phyloP scores from a whole-genome alignment of 2,329 filamentous ascomycete genomes.

The Mycosphaerella sp. region DNA sequence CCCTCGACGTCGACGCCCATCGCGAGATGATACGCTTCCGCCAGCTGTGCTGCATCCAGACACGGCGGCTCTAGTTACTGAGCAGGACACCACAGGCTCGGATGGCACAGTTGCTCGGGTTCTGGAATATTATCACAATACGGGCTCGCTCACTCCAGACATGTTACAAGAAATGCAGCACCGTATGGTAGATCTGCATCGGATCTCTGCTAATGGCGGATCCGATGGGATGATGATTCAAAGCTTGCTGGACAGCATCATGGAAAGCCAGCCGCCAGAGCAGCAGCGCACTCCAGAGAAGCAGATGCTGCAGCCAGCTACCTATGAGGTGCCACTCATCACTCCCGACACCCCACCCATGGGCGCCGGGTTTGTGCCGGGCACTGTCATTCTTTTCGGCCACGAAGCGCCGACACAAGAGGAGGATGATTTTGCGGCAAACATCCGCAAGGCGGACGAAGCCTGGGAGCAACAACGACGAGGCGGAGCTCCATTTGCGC shows the following conservation, averaged over 20 bases:
- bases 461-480: slow-evolving; percentile 31
- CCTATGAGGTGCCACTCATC: slow-evolving; percentile 29
- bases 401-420: slow-evolving; percentile 17
- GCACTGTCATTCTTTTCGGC: slow-evolving; percentile 31
- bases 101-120: slow-evolving; percentile 23
- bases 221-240: slow-evolving; percentile 34
- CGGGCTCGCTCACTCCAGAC: slow-evolving; percentile 30
- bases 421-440: slow-evolving; percentile 29
- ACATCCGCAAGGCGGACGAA: slow-evolving; percentile 31
- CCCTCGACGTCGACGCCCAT: slow-evolving; percentile 21
- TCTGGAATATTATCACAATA: slow-evolving; percentile 30
- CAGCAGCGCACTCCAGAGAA: slow-evolving; percentile 17
- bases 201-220: slow-evolving; percentile 31
- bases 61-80: neutral
- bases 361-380: slow-evolving; percentile 24
- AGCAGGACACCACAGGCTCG: slow-evolving; percentile 5
- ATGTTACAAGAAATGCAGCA: slow-evolving; percentile 32
- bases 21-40: slow-evolving; percentile 26
- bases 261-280: slow-evolving; percentile 10
- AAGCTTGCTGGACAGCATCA: slow-evolving; percentile 33
- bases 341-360: slow-evolving; percentile 32
- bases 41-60: slow-evolving; percentile 12
- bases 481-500: slow-evolving; percentile 21
- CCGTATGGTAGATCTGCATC: slow-evolving; percentile 30
- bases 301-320: slow-evolving; percentile 20